phyloP scores from a whole-genome alignment of 192 early-diverging fungal genomes.

The Pilaira anomala region DNA sequence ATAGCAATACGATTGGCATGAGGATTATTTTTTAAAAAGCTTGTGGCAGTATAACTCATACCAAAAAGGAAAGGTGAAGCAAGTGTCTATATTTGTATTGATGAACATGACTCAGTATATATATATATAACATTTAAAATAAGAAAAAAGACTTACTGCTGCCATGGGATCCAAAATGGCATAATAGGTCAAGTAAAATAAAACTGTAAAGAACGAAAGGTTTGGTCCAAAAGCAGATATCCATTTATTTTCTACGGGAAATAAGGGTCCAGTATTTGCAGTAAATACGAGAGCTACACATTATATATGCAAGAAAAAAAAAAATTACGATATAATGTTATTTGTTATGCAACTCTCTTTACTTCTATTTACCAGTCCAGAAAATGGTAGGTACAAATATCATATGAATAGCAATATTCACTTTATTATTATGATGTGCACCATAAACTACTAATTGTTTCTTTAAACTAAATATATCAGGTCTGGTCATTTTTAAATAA shows the following conservation, averaged over 20 bases:
- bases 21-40: constrained; percentile 48
- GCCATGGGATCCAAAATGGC: constrained; percentile 67
- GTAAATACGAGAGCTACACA: constrained; percentile 34
- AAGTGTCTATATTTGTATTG: constrained; percentile 35
- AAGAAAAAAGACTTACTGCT: constrained; percentile 49
- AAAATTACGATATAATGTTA: too few species aligned
- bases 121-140: constrained; percentile 16
- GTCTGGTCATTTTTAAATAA: constrained; percentile 9
- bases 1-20: constrained; percentile 54
- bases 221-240: constrained; percentile 27
- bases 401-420: constrained; percentile 82
- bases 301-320: constrained; percentile 60
- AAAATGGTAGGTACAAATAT: constrained; percentile 90
- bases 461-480: constrained; percentile 73
- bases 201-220: constrained; percentile 44
- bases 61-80: constrained; percentile 59
- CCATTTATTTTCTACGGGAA: neutral
- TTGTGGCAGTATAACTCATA: constrained; percentile 63
- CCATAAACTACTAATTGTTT: constrained; percentile 79
- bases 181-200: constrained; percentile 74
- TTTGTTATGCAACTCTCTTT: constrained; percentile 67
- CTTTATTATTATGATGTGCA: constrained; percentile 73
- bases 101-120: neutral
- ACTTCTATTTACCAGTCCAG: constrained; percentile 72
- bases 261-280: constrained; percentile 29